phyloP scores from a whole-genome alignment of 2,329 filamentous ascomycete species.

The Dothiorella sarmentorum region DNA sequence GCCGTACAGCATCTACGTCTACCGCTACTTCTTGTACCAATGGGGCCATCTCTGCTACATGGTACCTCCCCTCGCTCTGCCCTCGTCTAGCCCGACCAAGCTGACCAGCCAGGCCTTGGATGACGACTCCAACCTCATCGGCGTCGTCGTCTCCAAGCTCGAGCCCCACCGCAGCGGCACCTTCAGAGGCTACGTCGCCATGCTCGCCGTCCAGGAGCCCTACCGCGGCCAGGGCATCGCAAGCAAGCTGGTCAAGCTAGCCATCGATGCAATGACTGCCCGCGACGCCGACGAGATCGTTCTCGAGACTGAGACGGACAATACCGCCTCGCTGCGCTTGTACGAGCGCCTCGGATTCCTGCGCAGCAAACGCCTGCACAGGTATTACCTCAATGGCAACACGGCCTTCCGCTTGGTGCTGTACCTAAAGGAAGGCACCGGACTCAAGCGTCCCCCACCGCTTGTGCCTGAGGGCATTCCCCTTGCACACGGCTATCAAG shows the following conservation, averaged over 20 bases:
- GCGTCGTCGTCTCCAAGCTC: constrained; percentile 92
- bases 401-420: constrained; percentile 87
- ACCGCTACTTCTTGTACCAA: constrained; percentile 95
- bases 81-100: too few species aligned
- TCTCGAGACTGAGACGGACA: constrained; percentile 92
- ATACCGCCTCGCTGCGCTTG: constrained; percentile 81
- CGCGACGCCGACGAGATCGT: constrained; percentile 89
- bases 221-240: constrained; percentile 82
- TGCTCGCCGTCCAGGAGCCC: constrained; percentile 84
- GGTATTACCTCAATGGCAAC: constrained; percentile 95
- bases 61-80: constrained; percentile 47
- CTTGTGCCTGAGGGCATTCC: too few species aligned
- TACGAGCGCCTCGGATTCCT: constrained; percentile 93
- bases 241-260: constrained; percentile 80
- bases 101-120: constrained; percentile 31
- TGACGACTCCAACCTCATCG: constrained; percentile 61
- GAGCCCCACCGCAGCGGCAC: constrained; percentile 85
- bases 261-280: constrained; percentile 85
- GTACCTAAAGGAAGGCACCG: constrained; percentile 49
- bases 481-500: too few species aligned
- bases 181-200: constrained; percentile 91
- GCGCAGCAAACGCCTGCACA: constrained; percentile 84
- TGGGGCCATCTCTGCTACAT: constrained; percentile 98
- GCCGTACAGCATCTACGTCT: constrained; percentile 99
- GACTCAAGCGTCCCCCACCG: constrained; percentile 6